phyloP scores from a whole-genome alignment of 1,139 yeast species.

The Debaryomyces sp. region DNA sequence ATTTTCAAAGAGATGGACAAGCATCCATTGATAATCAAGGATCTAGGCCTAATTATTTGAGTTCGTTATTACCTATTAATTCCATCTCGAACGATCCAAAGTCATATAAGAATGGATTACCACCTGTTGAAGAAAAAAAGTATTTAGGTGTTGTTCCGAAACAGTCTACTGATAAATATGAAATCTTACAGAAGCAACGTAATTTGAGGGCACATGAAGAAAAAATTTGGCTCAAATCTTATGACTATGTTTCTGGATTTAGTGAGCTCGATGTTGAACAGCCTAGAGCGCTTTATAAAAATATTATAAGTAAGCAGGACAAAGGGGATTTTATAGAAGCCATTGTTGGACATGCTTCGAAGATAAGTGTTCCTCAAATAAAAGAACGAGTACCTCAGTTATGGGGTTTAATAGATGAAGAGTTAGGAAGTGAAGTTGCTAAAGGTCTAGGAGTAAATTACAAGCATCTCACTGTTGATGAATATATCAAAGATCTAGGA shows the following conservation, averaged over 20 bases:
- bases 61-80: constrained; percentile 23
- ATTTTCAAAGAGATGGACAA: constrained; percentile 45
- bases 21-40: constrained; percentile 24
- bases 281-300: constrained; percentile 43
- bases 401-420: constrained; percentile 38
- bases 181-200: constrained; percentile 26
- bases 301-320: constrained; percentile 33
- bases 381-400: constrained; percentile 41
- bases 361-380: constrained; percentile 26
- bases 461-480: constrained; percentile 9
- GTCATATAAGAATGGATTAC: constrained; percentile 20
- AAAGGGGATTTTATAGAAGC: constrained; percentile 36
- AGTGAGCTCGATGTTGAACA: constrained; percentile 47
- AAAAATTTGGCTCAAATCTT: constrained; percentile 38
- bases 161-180: constrained; percentile 23
- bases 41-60: constrained; percentile 35
- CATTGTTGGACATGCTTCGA: constrained; percentile 41
- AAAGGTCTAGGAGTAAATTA: constrained; percentile 36
- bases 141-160: constrained; percentile 31
- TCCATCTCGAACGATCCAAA: constrained; percentile 20
- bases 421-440: constrained; percentile 35
- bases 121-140: constrained; percentile 21
- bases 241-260: constrained; percentile 41
- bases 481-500: constrained; percentile 10
- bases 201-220: constrained; percentile 35